Evolutionary conservation across 257 asterid genomes (phyloP).

Genomic region (Cinchona pubescens): DNA sequence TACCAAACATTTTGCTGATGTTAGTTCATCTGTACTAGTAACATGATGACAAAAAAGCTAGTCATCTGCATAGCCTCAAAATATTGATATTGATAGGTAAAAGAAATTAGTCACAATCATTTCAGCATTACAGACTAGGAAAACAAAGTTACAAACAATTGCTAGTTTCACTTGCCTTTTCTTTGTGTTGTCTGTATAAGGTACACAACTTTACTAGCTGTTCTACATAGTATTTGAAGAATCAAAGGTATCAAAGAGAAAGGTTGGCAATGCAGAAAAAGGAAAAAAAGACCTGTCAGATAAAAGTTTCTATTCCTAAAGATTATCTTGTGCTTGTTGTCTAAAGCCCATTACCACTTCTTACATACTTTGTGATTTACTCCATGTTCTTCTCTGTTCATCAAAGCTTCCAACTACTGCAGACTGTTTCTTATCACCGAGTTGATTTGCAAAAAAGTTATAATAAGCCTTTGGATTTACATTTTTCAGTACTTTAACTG

Average conservation of each 20-base stretch:
- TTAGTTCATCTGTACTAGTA: too few relatives aligned
- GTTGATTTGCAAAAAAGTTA: constrained; percentile 42
- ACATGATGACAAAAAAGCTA: too few relatives aligned
- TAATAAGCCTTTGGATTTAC: constrained; percentile 51
- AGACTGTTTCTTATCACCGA: constrained; percentile 52
- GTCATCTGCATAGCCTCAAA: too few relatives aligned
- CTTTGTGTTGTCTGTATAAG: constrained; percentile 1
- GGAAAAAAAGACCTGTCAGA: too few relatives aligned
- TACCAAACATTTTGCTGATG: too few relatives aligned
- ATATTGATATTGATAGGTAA: too few relatives aligned
- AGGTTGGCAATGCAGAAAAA: too few relatives aligned
- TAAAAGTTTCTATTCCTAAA: neutral
- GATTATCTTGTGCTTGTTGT: neutral
- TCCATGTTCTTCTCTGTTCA: constrained; percentile 65
- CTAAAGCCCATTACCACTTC: constrained; percentile 10
- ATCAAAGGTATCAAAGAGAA: neutral
- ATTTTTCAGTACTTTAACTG: constrained; percentile 54
- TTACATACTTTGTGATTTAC: constrained; percentile 23
- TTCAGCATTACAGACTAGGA: too few relatives aligned
- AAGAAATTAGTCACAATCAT: too few relatives aligned
- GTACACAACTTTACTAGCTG: neutral
- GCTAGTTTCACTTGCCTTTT: neutral
- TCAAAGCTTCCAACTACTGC: constrained; percentile 72
- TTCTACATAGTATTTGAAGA: too few relatives aligned
- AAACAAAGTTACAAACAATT: too few relatives aligned